Evolutionary conservation across 148 eudicot species (phyloP).

Genomic region (Selenicereus undatus): DNA sequence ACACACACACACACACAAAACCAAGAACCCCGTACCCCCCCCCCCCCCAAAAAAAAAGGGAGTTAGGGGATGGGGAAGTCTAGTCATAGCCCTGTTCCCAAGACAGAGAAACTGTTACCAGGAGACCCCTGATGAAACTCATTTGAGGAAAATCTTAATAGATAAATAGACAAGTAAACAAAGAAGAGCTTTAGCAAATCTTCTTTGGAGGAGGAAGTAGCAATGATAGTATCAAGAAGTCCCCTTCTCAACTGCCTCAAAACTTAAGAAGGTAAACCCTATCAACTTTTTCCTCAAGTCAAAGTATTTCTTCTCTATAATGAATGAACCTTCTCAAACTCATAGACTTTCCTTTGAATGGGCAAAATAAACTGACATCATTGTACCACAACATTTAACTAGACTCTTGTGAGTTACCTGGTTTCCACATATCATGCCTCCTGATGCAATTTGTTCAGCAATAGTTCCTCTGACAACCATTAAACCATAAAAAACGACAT

Average conservation of each 20-base stretch:
- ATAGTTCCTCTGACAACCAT: constrained; percentile 1
- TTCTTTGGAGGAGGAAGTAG: not conserved
- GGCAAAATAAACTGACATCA: not conserved
- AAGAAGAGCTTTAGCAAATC: too few relatives aligned
- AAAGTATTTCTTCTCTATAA: not conserved
- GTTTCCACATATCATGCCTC: not conserved
- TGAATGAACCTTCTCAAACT: not conserved
- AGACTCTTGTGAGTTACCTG: not conserved
- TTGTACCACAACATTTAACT: not conserved
- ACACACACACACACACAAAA: not conserved
- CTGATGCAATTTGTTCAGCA: not conserved
- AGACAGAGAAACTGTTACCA: too few relatives aligned
- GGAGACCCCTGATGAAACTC: too few relatives aligned
- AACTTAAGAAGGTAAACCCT: not conserved
- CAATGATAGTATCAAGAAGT: not conserved
- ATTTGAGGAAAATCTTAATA: too few relatives aligned
- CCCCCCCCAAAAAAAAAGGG: not conserved
- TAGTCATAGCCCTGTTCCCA: too few relatives aligned
- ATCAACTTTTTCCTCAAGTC: not conserved
- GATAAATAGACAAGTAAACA: too few relatives aligned
- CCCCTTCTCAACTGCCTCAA: not conserved
- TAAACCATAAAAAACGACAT: not conserved
- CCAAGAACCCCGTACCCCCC: too few relatives aligned
- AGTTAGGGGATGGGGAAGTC: not conserved
- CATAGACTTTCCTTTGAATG: not conserved